phyloP scores from a whole-genome alignment of 345 rosid genomes.

The Eucalyptus curtisii region DNA sequence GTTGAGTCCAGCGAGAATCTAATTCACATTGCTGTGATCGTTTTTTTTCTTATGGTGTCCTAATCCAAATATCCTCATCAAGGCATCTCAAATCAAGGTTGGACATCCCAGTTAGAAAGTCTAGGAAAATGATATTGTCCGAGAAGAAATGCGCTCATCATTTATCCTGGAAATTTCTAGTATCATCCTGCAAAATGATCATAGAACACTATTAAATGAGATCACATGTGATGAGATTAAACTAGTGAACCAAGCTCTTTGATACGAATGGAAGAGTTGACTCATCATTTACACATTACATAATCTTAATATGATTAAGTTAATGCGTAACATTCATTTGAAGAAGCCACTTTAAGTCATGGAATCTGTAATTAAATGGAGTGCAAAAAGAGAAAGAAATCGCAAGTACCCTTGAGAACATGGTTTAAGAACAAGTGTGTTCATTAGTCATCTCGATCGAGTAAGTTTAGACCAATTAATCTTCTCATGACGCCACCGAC shows the following conservation, averaged over 20 bases:
- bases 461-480: too few relatives aligned
- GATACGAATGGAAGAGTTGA: not conserved
- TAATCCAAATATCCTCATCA: not conserved
- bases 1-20: not conserved
- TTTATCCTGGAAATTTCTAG: not conserved
- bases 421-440: not conserved
- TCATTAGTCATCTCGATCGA: too few relatives aligned
- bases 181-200: not conserved
- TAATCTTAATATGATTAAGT: not conserved
- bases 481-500: too few relatives aligned
- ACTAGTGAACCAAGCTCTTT: not conserved
- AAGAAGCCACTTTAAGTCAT: not conserved
- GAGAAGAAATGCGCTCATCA: too few relatives aligned
- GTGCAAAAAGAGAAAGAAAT: not conserved
- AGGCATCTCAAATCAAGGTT: not conserved
- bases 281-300: not conserved
- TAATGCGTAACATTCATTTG: not conserved
- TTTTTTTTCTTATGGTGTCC: not conserved
- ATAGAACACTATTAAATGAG: not conserved
- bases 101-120: too few relatives aligned
- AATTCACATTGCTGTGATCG: not conserved
- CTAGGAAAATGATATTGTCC: too few relatives aligned
- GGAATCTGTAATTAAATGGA: not conserved
- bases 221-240: not conserved
- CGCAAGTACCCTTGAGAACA: not conserved